Percentiles rank a stretch among this genome's conserved stretches.
These are phyloP conservation scores for Backusella mclennaniae DNA, from an alignment of 192 early-diverging fungal genomes.

Conservation along the genomic window DNA sequence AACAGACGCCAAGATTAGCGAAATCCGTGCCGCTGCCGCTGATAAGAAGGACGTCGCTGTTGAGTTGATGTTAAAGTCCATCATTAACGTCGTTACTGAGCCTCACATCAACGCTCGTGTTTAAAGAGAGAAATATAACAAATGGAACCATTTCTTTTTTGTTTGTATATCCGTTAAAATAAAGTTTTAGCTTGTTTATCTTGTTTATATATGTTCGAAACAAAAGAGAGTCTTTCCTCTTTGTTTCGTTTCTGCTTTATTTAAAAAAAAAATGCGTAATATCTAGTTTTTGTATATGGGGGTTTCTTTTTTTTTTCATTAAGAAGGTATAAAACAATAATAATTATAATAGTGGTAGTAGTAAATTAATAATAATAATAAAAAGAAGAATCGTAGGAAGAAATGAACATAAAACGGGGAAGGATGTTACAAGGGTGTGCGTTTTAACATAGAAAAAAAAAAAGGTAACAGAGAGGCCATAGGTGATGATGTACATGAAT, in stretches of 20 bases:
- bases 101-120: slow-evolving; percentile 51
- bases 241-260: neutral
- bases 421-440: neutral
- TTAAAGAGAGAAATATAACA: slow-evolving; percentile 4
- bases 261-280: neutral
- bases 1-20: slow-evolving; percentile 66
- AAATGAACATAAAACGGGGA: neutral
- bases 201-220: neutral
- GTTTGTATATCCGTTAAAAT: neutral
- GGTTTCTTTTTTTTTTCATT: neutral
- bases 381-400: neutral
- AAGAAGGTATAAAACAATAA: neutral
- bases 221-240: neutral
- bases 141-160: neutral
- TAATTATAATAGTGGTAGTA: neutral
- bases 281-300: neutral
- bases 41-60: slow-evolving; percentile 69
- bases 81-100: slow-evolving; percentile 68
- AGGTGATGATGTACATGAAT: neutral
- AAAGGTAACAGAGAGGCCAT: neutral
- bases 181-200: slow-evolving; percentile 9
- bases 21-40: slow-evolving; percentile 57
- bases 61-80: slow-evolving; percentile 60
- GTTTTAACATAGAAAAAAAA: neutral
- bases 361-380: neutral